Conservation (phyloP, 2,329 filamentous ascomycete species). For the Aspergillus floridensis region DNA sequence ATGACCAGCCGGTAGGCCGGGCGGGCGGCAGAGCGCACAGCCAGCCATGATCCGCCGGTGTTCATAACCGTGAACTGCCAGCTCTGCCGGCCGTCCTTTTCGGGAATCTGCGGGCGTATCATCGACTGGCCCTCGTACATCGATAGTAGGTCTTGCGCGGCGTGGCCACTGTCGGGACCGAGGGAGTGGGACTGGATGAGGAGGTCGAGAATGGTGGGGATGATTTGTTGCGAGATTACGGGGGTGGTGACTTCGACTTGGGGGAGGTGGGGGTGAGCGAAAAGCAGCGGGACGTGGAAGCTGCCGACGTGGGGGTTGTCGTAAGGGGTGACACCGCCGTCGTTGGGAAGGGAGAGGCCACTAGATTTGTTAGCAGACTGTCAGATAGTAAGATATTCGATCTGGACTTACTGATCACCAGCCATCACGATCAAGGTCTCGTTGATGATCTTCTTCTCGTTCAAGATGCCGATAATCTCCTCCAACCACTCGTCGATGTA, state of each 20-base stretch:
- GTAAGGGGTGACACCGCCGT: constrained; percentile 34
- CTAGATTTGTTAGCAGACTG: constrained; percentile 11
- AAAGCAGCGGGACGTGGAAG: constrained; percentile 34
- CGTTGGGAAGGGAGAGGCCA: constrained; percentile 36
- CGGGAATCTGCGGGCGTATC: constrained; percentile 26
- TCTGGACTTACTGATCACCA: constrained; percentile 31
- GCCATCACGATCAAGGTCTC: constrained; percentile 36
- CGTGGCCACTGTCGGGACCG: constrained; percentile 18
- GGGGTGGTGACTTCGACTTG: constrained; percentile 28
- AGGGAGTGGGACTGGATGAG: constrained; percentile 32
- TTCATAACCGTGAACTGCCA: constrained; percentile 39
- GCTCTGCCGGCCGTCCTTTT: constrained; percentile 22
- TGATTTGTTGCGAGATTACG: constrained; percentile 31
- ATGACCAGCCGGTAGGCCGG: constrained; percentile 31
- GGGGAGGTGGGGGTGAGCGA: constrained; percentile 34
- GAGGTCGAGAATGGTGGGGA: constrained; percentile 33
- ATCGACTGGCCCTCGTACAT: constrained; percentile 36
- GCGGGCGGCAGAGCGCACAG: constrained; percentile 29
- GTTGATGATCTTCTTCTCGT: constrained; percentile 31
- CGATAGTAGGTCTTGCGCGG: constrained; percentile 26
- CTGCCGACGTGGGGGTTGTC: constrained; percentile 34
- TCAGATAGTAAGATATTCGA: neutral
- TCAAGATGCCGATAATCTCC: constrained; percentile 29
- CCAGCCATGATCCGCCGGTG: constrained; percentile 33
- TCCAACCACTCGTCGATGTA: constrained; percentile 34